Percentiles rank a stretch among this genome's conserved stretches.
Conservation (phyloP, 192 early-diverging fungal genomes). For the Nowakowskiella sp. region DNA sequence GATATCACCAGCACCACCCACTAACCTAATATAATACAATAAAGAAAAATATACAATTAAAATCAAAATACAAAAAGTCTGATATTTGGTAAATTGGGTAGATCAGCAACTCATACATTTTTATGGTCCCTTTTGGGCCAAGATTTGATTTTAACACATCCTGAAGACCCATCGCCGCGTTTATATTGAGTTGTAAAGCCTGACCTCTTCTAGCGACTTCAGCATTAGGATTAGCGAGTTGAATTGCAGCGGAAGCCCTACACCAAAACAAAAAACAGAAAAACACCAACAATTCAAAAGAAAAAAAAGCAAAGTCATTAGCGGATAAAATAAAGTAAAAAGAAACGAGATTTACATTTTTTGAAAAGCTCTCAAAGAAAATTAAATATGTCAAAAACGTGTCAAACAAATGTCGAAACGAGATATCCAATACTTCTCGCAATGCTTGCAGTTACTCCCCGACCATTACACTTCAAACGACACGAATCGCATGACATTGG, state of each 20-base stretch:
- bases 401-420: no score
- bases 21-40: slow-evolving; percentile 53
- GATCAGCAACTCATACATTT: slow-evolving; percentile 60
- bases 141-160: slow-evolving; percentile 95
- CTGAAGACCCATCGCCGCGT: slow-evolving; percentile 88
- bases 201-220: slow-evolving; percentile 97
- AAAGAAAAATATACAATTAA: background rate
- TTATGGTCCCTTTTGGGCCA: slow-evolving; percentile 96
- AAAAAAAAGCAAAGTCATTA: no score
- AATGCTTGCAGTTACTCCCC: background rate
- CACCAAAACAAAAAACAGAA: background rate
- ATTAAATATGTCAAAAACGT: no score
- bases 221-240: slow-evolving; percentile 94
- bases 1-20: slow-evolving; percentile 90
- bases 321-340: no score
- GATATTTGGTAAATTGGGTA: background rate
- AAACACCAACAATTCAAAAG: no score
- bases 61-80: background rate
- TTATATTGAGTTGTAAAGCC: slow-evolving; percentile 93
- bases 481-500: slow-evolving; percentile 64
- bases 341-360: no score
- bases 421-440: background rate
- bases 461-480: background rate
- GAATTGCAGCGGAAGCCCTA: slow-evolving; percentile 73
- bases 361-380: no score